A percentile compares a stretch with the other conserved stretches of the same genome.
phyloP scores from a whole-genome alignment of 768 basidiomycete genomes.

The Cyclocybe aegerita region DNA sequence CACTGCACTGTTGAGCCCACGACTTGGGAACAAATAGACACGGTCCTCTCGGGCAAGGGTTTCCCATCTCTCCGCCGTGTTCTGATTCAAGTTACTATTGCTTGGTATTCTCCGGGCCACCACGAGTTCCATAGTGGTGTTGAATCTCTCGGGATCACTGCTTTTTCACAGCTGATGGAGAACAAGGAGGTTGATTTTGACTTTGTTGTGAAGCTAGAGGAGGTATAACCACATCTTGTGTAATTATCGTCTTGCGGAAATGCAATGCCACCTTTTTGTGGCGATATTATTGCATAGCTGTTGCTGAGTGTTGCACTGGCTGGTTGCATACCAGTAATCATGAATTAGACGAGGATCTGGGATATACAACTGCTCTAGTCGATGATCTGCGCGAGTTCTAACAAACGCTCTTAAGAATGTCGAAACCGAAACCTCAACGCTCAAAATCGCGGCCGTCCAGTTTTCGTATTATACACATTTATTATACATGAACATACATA shows the following conservation, averaged over 20 bases:
- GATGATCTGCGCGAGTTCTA: too few relatives aligned
- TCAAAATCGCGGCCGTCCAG: too few relatives aligned
- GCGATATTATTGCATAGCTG: too few relatives aligned
- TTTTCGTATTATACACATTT: too few relatives aligned
- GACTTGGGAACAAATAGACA: constrained; percentile 4
- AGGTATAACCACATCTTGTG: not conserved
- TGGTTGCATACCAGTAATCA: too few relatives aligned
- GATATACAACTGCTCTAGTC: too few relatives aligned
- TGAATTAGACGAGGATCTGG: too few relatives aligned
- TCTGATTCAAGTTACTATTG: not conserved
- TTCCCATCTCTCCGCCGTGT: constrained; percentile 3
- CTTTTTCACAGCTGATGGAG: constrained; percentile 1
- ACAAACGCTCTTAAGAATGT: too few relatives aligned
- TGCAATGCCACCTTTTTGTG: not conserved
- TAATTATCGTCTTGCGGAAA: not conserved
- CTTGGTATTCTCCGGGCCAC: not conserved
- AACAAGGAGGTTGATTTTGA: constrained; percentile 3
- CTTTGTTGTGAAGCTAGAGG: constrained; percentile 4
- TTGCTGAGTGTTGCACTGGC: too few relatives aligned
- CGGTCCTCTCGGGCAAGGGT: not conserved
- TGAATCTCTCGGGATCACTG: constrained; percentile 3
- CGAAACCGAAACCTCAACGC: too few relatives aligned
- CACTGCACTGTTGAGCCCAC: constrained; percentile 5
- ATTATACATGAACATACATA: too few relatives aligned
- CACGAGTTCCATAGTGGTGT: constrained; percentile 2